Conservation (phyloP, 305 asterid genomes). For the Fraxinus velutina region DNA sequence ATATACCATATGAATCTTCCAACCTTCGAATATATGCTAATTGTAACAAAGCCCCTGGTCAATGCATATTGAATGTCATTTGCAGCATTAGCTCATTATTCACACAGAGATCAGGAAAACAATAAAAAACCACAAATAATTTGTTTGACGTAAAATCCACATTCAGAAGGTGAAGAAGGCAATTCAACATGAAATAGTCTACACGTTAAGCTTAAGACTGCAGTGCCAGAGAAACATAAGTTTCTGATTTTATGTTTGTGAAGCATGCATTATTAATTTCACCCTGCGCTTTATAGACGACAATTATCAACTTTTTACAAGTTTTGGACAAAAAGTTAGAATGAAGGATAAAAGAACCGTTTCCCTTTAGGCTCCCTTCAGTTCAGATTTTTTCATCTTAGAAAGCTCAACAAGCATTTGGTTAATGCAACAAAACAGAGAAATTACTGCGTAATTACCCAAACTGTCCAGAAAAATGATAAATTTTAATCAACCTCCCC, state of each 20-base stretch:
- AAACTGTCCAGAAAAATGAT: background rate
- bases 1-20: slow-evolving; percentile 75
- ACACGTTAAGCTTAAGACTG: background rate
- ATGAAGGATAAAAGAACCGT: background rate
- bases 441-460: background rate
- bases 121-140: background rate
- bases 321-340: background rate
- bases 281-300: background rate
- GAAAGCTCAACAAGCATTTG: background rate
- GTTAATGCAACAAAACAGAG: background rate
- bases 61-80: slow-evolving; percentile 4
- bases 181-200: background rate
- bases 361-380: background rate
- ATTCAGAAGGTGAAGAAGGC: background rate
- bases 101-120: background rate
- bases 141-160: background rate
- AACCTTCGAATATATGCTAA: slow-evolving; percentile 61
- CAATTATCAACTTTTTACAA: background rate
- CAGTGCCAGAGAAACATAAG: background rate
- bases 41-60: slow-evolving; percentile 70
- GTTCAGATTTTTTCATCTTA: background rate
- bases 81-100: background rate
- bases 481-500: background rate
- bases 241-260: background rate
- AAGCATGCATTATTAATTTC: background rate